A percentile compares a stretch with the other conserved stretches of the same genome.
phyloP scores from a whole-genome alignment of 2,329 filamentous ascomycete genomes.

The Microdochium nivale region DNA sequence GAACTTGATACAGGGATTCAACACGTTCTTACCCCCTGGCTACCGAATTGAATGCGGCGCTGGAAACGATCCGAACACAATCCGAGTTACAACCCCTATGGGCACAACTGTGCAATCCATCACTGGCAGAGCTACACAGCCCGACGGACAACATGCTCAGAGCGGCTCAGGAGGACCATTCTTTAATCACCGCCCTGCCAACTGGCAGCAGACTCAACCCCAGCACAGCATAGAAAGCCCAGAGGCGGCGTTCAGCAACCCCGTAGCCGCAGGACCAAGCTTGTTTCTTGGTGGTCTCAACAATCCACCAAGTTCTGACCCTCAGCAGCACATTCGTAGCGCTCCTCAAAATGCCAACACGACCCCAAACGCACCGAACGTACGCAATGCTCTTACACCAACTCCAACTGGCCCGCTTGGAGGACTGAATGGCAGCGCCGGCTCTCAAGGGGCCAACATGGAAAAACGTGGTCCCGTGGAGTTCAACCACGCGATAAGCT shows the following conservation, averaged over 20 bases:
- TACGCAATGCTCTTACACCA: constrained; percentile 49
- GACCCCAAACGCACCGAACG: constrained; percentile 32
- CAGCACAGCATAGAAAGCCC: constrained; percentile 55
- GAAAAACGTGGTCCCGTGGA: constrained; percentile 93
- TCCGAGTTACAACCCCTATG: constrained; percentile 92
- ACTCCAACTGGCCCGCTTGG: constrained; percentile 48
- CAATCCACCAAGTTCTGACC: constrained; percentile 4
- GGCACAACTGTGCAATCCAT: constrained; percentile 94
- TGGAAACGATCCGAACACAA: constrained; percentile 89
- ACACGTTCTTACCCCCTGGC: constrained; percentile 91
- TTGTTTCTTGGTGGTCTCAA: constrained; percentile 27
- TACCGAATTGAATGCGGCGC: constrained; percentile 95
- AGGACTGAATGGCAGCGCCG: constrained; percentile 51
- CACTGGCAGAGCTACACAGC: constrained; percentile 40
- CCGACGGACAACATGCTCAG: constrained; percentile 31
- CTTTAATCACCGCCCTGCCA: constrained; percentile 36
- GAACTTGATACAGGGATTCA: constrained; percentile 93
- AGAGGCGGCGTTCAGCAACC: constrained; percentile 52
- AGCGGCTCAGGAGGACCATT: constrained; percentile 30
- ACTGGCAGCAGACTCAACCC: constrained; percentile 46
- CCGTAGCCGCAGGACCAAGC: constrained; percentile 39
- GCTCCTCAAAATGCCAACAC: constrained; percentile 25
- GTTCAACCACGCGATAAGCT: constrained; percentile 98
- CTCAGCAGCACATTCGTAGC: constrained; percentile 21
- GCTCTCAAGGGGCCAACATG: constrained; percentile 47